Evolutionary conservation across 495 filamentous ascomycete genomes (phyloP).

Genomic region (Penicillium verhagenii): DNA sequence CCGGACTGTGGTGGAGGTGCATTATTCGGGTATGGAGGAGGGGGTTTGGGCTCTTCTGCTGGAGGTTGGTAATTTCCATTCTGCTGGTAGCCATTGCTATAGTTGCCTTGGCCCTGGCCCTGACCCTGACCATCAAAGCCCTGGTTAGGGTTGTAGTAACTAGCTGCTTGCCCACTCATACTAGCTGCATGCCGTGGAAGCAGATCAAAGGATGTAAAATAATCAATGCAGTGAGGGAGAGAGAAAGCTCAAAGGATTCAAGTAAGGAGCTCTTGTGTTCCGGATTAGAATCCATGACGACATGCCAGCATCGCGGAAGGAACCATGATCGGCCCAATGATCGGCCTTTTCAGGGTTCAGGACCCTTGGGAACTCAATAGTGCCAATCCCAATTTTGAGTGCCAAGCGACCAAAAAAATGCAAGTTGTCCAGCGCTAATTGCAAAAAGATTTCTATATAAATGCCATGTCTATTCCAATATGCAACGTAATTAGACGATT

Average conservation of each 20-base stretch:
- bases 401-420: constrained; percentile 1
- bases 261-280: constrained; percentile 20
- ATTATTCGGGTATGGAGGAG: constrained; percentile 25
- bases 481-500: background rate
- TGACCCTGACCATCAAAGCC: constrained; percentile 24
- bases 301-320: constrained; percentile 11
- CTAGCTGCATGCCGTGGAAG: constrained; percentile 14
- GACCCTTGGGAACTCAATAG: constrained; percentile 1
- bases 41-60: constrained; percentile 29
- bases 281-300: constrained; percentile 27
- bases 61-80: constrained; percentile 20
- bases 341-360: constrained; percentile 10
- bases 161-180: constrained; percentile 48
- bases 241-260: constrained; percentile 4
- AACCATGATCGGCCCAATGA: constrained; percentile 11
- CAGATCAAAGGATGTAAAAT: constrained; percentile 1
- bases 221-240: constrained; percentile 1
- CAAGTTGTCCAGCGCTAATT: constrained; percentile 10
- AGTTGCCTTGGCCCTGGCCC: constrained; percentile 20
- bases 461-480: constrained; percentile 5
- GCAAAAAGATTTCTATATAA: background rate
- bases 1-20: constrained; percentile 27
- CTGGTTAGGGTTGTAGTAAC: constrained; percentile 39
- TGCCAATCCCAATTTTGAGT: constrained; percentile 9
- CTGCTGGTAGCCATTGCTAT: constrained; percentile 12